Conservation (phyloP, 202 grass and related monocot species). For the Zoysia matrella region DNA sequence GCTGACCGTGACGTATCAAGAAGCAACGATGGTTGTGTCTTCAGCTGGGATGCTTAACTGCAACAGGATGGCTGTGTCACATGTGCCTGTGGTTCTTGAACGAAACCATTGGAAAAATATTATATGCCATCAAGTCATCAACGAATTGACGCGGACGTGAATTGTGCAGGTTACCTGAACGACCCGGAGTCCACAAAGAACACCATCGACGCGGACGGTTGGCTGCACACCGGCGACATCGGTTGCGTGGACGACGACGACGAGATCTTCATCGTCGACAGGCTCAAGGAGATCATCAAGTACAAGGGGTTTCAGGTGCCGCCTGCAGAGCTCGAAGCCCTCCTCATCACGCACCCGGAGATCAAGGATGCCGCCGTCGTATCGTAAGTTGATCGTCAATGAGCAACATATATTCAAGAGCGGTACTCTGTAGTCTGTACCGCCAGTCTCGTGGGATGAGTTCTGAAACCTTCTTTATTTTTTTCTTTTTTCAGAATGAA, state of each 20-base stretch:
- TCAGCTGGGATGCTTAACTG: no score
- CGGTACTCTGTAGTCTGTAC: not conserved
- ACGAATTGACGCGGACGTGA: not conserved
- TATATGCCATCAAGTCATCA: not conserved
- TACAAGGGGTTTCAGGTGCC: slow-evolving; percentile 75
- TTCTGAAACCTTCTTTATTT: not conserved
- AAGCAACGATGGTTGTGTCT: not conserved
- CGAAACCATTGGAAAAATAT: not conserved
- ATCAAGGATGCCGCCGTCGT: slow-evolving; percentile 76
- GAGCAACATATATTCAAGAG: not conserved
- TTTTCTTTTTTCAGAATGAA: slow-evolving; percentile 60
- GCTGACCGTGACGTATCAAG: not conserved
- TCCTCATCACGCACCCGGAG: slow-evolving; percentile 67
- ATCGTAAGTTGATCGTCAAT: slow-evolving; percentile 51
- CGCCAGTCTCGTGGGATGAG: not conserved
- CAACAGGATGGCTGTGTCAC: not conserved
- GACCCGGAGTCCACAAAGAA: slow-evolving; percentile 46
- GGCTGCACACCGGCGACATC: no score
- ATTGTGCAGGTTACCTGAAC: slow-evolving; percentile 67
- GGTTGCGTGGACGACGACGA: no score
- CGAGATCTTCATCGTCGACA: no score
- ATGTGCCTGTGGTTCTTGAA: not conserved
- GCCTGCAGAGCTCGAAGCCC: slow-evolving; percentile 67
- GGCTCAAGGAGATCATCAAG: not conserved
- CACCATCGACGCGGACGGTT: no score